Conservation (phyloP, 257 asterid species). For the Nicotiana attenuata region DNA sequence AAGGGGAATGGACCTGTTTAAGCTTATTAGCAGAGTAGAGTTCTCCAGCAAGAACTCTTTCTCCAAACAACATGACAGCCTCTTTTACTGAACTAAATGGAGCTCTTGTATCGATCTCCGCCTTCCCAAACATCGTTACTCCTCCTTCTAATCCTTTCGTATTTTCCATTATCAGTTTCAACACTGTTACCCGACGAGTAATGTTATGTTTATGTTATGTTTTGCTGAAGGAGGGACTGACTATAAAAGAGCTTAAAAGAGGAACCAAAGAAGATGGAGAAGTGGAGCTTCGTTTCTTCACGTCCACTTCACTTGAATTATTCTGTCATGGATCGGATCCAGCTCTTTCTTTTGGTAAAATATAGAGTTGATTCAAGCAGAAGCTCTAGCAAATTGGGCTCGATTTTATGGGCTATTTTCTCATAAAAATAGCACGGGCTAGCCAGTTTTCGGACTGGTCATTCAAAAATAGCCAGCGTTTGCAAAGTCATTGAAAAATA, state of each 20-base stretch:
- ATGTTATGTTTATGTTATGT: neutral
- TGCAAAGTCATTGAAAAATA: too few relatives aligned
- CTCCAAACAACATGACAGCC: slow-evolving; percentile 73
- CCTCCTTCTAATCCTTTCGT: slow-evolving; percentile 15
- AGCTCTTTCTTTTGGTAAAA: slow-evolving; percentile 10
- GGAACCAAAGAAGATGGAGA: slow-evolving; percentile 3
- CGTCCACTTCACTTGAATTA: slow-evolving; percentile 72
- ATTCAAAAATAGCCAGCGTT: too few relatives aligned
- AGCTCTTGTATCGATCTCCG: slow-evolving; percentile 82
- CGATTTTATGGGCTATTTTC: slow-evolving; percentile 11
- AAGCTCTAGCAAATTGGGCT: slow-evolving; percentile 21
- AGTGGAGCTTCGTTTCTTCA: slow-evolving; percentile 73
- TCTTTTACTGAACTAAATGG: slow-evolving; percentile 85
- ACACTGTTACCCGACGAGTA: neutral
- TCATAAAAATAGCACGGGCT: too few relatives aligned
- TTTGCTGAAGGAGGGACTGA: neutral
- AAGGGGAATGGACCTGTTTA: slow-evolving; percentile 34
- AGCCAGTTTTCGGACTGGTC: too few relatives aligned
- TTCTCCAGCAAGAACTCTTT: slow-evolving; percentile 64
- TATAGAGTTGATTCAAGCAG: slow-evolving; percentile 7
- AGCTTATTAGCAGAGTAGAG: slow-evolving; percentile 49
- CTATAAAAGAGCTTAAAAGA: neutral
- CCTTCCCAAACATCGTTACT: slow-evolving; percentile 18
- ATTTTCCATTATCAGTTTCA: slow-evolving; percentile 15
- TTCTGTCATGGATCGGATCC: neutral